These are phyloP conservation scores for Penicillium sp. DNA, from an alignment of 2,329 filamentous ascomycete species.

Conservation along the genomic window DNA sequence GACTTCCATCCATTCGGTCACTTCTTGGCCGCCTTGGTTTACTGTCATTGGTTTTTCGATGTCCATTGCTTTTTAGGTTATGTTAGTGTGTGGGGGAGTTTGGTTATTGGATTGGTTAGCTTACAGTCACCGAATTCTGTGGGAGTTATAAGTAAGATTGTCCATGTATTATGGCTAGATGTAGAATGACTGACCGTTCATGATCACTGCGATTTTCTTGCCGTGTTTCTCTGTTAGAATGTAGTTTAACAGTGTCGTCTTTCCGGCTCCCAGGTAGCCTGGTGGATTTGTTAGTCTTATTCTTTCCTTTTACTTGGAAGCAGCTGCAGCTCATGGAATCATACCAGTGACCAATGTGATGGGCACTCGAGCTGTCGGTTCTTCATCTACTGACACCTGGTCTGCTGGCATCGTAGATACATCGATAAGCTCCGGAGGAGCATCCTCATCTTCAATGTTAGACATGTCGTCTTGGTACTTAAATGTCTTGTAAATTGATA, in stretches of 20 bases:
- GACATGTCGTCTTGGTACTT: slow-evolving; percentile 14
- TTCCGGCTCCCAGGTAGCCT: slow-evolving; percentile 94
- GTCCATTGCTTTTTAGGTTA: slow-evolving; percentile 76
- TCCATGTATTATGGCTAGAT: neutral
- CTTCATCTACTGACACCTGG: slow-evolving; percentile 23
- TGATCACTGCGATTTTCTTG: slow-evolving; percentile 95
- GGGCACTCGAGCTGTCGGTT: slow-evolving; percentile 42
- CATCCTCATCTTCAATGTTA: slow-evolving; percentile 43
- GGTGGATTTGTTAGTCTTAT: slow-evolving; percentile 4
- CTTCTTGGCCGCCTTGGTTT: slow-evolving; percentile 74
- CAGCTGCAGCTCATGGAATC: neutral
- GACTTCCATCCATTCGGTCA: slow-evolving; percentile 92
- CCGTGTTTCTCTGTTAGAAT: slow-evolving; percentile 92
- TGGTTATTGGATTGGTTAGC: slow-evolving; percentile 26
- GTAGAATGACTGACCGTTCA: slow-evolving; percentile 64
- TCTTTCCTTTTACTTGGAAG: neutral
- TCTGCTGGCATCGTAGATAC: slow-evolving; percentile 30
- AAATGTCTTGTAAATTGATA: neutral
- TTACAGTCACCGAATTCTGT: slow-evolving; percentile 77
- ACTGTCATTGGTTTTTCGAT: slow-evolving; percentile 96
- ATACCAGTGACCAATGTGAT: slow-evolving; percentile 52
- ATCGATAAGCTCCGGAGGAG: slow-evolving; percentile 45
- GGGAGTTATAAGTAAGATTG: slow-evolving; percentile 16
- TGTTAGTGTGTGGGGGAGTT: slow-evolving; percentile 1
- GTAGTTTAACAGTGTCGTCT: slow-evolving; percentile 93